These are phyloP conservation scores for Leccinum insolens DNA, from an alignment of 1,284 basidiomycete species.

Conservation along the genomic window DNA sequence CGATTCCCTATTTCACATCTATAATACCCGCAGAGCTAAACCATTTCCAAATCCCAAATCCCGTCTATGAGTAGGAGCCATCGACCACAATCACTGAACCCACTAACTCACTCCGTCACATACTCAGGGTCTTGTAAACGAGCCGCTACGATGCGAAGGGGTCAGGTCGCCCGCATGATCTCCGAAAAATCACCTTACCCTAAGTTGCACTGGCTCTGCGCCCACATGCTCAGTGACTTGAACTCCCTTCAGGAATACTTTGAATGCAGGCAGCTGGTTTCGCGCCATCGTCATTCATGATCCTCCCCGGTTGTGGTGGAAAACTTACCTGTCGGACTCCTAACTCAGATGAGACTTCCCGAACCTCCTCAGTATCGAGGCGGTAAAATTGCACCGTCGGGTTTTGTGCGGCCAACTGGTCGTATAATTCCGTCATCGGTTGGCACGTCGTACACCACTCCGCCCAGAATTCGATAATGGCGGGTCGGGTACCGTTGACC, in stretches of 20 bases:
- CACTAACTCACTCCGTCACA: constrained; percentile 21
- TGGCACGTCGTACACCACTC: constrained; percentile 76
- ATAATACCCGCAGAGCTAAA: constrained; percentile 11
- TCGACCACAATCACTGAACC: constrained; percentile 14
- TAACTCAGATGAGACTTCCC: constrained; percentile 60
- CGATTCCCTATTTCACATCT: constrained; percentile 24
- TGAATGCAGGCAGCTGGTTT: constrained; percentile 75
- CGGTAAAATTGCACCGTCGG: constrained; percentile 66
- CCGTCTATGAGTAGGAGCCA: constrained; percentile 24
- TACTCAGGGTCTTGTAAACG: constrained; percentile 33
- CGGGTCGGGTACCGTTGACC: constrained; percentile 61
- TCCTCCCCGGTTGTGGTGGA: constrained; percentile 5
- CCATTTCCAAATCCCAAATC: constrained; percentile 16
- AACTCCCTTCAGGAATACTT: constrained; percentile 70
- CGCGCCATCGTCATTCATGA: constrained; percentile 20
- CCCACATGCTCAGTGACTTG: constrained; percentile 67
- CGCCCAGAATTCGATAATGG: constrained; percentile 82
- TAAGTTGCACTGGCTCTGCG: constrained; percentile 45
- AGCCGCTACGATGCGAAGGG: constrained; percentile 27
- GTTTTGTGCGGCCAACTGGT: constrained; percentile 58
- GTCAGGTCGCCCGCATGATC: constrained; percentile 27
- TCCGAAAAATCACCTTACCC: constrained; percentile 20
- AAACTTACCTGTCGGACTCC: constrained; percentile 69
- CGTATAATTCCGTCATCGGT: constrained; percentile 79
- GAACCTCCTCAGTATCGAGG: constrained; percentile 75